Evolutionary conservation across 2,329 filamentous ascomycete genomes (phyloP).

Genomic region (Gyromitra esculenta): DNA sequence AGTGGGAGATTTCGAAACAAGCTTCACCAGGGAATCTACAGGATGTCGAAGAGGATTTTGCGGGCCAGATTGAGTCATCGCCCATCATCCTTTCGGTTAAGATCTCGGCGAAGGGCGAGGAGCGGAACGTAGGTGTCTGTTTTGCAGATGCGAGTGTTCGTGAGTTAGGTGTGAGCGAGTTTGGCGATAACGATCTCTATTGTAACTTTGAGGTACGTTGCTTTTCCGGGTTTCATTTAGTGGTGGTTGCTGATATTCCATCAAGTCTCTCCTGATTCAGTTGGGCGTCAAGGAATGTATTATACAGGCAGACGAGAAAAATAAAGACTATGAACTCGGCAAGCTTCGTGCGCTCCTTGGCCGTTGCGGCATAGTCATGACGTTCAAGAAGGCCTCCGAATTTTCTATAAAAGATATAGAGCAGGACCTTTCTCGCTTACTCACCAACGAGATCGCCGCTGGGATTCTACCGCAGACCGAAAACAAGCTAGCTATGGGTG

Average conservation of each 20-base stretch:
- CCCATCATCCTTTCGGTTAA: slow-evolving; percentile 97
- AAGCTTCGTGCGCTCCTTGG: slow-evolving; percentile 91
- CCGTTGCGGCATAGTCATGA: slow-evolving; percentile 88
- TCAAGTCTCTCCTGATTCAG: slow-evolving; percentile 80
- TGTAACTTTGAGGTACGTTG: slow-evolving; percentile 84
- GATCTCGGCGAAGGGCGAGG: slow-evolving; percentile 88
- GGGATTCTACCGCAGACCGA: slow-evolving; percentile 87
- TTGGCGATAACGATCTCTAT: slow-evolving; percentile 97
- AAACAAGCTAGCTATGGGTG: slow-evolving; percentile 93
- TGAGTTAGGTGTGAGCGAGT: slow-evolving; percentile 95
- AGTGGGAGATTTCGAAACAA: slow-evolving; percentile 91
- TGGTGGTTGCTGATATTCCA: slow-evolving; percentile 20
- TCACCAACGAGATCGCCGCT: slow-evolving; percentile 84
- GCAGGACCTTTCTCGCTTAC: slow-evolving; percentile 85
- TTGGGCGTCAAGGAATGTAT: slow-evolving; percentile 94
- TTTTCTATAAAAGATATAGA: slow-evolving; percentile 94
- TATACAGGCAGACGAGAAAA: slow-evolving; percentile 78
- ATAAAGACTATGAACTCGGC: slow-evolving; percentile 86
- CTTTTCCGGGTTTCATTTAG: not conserved
- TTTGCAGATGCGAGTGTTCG: slow-evolving; percentile 97
- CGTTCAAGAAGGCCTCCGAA: slow-evolving; percentile 78
- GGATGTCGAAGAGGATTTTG: slow-evolving; percentile 94
- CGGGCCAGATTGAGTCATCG: slow-evolving; percentile 83
- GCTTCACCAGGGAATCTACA: slow-evolving; percentile 96
- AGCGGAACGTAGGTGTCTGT: slow-evolving; percentile 88